Conservation (phyloP, 768 basidiomycete genomes). For the Termitomyces sp. region DNA sequence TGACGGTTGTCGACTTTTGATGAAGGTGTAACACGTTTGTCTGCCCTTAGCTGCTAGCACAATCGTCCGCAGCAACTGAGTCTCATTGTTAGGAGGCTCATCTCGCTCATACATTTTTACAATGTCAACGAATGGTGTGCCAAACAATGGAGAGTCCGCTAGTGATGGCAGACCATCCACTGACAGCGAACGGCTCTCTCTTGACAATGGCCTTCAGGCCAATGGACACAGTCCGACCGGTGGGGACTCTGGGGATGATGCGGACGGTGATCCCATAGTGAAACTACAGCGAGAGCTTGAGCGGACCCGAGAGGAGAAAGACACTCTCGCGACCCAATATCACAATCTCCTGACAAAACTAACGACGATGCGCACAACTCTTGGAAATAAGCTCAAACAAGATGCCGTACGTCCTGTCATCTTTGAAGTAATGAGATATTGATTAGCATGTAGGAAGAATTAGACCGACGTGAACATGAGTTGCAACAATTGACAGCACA, state of each 20-base stretch:
- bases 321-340: constrained; percentile 81
- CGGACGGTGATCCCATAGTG: constrained; percentile 44
- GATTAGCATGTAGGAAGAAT: constrained; percentile 75
- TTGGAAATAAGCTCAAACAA: constrained; percentile 92
- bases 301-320: constrained; percentile 78
- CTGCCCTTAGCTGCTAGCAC: neutral
- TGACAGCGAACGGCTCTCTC: constrained; percentile 39
- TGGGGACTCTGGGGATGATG: constrained; percentile 27
- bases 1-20: too few relatives aligned
- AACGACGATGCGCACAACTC: constrained; percentile 86
- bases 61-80: neutral
- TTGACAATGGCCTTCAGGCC: constrained; percentile 23
- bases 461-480: constrained; percentile 85
- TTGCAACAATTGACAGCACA: constrained; percentile 75
- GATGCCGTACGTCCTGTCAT: constrained; percentile 68
- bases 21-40: neutral
- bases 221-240: constrained; percentile 27
- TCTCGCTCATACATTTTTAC: neutral
- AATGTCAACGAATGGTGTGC: constrained; percentile 22
- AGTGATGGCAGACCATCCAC: constrained; percentile 34
- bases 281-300: constrained; percentile 73
- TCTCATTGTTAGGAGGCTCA: neutral
- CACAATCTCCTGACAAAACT: constrained; percentile 81
- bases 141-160: constrained; percentile 21
- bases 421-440: constrained; percentile 2